Evolutionary conservation across 176 grass and related monocot genomes (phyloP).

Genomic region (Triticum dicoccoides): DNA sequence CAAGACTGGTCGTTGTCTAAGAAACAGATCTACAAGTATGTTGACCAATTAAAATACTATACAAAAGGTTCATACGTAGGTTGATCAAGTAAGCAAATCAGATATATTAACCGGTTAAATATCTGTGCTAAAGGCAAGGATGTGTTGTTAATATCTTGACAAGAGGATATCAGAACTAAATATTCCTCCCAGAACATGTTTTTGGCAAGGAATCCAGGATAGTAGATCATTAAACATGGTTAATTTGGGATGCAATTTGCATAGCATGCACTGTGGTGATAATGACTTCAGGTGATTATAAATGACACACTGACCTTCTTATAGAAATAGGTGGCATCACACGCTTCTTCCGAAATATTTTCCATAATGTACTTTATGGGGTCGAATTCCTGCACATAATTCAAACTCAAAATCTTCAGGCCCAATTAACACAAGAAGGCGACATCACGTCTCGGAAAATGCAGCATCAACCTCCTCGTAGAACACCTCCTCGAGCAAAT

Average conservation of each 20-base stretch:
- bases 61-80: too few species aligned
- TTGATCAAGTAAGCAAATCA: too few species aligned
- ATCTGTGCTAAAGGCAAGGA: too few species aligned
- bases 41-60: too few species aligned
- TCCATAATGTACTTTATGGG: constrained; percentile 80
- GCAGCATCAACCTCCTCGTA: constrained; percentile 20
- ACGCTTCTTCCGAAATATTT: constrained; percentile 64
- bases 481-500: constrained; percentile 78
- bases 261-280: not conserved
- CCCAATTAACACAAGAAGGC: not conserved
- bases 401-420: not conserved
- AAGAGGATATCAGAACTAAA: too few species aligned
- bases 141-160: too few species aligned
- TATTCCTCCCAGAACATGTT: too few species aligned
- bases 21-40: too few species aligned
- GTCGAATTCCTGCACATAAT: constrained; percentile 76
- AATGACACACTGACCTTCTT: constrained; percentile 64
- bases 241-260: not conserved
- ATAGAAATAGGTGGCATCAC: constrained; percentile 73
- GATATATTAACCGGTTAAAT: too few species aligned
- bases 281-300: not conserved
- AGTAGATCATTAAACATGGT: too few species aligned
- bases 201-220: too few species aligned
- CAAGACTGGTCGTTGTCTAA: too few species aligned
- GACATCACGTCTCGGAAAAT: not conserved